These are phyloP conservation scores for Phytophthora niederhauseri DNA, from an alignment of 352 stramenopile genomes.

Conservation along the genomic window DNA sequence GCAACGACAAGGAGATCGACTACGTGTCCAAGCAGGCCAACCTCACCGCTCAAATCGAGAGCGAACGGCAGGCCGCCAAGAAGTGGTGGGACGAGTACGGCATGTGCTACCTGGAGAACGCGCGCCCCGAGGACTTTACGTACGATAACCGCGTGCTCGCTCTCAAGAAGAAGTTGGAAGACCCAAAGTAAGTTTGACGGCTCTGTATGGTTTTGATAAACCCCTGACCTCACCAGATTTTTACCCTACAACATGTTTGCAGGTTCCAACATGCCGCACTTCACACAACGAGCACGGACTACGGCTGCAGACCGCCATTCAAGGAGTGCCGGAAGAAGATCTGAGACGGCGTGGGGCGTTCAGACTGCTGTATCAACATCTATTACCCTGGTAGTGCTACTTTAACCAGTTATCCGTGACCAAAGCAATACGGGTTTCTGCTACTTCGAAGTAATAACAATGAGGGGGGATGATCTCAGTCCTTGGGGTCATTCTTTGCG, in stretches of 20 bases:
- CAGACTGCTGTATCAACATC: neutral
- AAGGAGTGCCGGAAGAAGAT: constrained; percentile 67
- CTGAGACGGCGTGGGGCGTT: neutral
- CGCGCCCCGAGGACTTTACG: constrained; percentile 81
- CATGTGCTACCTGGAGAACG: constrained; percentile 78
- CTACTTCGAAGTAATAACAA: no score
- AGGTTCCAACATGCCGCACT: constrained; percentile 62
- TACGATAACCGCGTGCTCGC: constrained; percentile 82
- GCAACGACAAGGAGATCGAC: constrained; percentile 73
- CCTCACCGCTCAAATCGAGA: constrained; percentile 83
- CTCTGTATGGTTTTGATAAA: neutral
- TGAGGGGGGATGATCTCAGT: no score
- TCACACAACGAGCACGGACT: constrained; percentile 69
- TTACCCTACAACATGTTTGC: neutral
- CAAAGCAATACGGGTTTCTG: no score
- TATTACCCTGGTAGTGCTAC: no score
- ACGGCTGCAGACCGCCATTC: constrained; percentile 72
- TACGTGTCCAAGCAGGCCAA: constrained; percentile 89
- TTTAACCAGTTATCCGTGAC: no score
- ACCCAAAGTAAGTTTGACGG: constrained; percentile 51
- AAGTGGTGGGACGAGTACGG: constrained; percentile 86
- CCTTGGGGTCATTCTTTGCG: no score
- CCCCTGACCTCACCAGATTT: neutral
- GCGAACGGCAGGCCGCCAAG: constrained; percentile 75
- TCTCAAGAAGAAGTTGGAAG: constrained; percentile 66